Percentiles rank a stretch among this genome's conserved stretches.
phyloP scores from a whole-genome alignment of 2,329 filamentous ascomycete species.

The Clarireedia homoeocarpa region DNA sequence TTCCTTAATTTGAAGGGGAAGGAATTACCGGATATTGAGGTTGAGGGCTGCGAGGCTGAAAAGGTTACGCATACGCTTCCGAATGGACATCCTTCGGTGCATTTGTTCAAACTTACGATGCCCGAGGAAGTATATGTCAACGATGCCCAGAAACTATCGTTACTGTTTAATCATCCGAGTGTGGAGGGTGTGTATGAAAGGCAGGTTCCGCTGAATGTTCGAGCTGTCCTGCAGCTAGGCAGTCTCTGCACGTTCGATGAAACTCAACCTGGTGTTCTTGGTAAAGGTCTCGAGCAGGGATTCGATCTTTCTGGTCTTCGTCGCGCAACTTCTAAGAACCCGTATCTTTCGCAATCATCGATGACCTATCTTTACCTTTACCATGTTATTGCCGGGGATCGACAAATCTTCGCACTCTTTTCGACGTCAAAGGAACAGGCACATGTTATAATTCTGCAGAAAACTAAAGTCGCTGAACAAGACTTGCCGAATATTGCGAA shows the following conservation, averaged over 20 bases:
- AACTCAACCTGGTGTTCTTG: constrained; percentile 79
- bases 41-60: constrained; percentile 80
- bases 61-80: constrained; percentile 90
- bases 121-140: constrained; percentile 80
- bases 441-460: constrained; percentile 81
- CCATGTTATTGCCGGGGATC: constrained; percentile 82
- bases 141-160: constrained; percentile 73
- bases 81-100: constrained; percentile 87
- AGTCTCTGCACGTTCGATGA: constrained; percentile 93
- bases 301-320: constrained; percentile 78
- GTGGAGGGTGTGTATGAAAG: constrained; percentile 97
- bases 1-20: constrained; percentile 87
- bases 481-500: constrained; percentile 86
- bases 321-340: constrained; percentile 55
- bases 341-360: constrained; percentile 68
- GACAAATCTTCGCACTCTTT: constrained; percentile 89
- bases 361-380: constrained; percentile 88
- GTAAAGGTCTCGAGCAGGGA: constrained; percentile 85
- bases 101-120: constrained; percentile 91
- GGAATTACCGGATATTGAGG: constrained; percentile 80
- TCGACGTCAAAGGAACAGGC: constrained; percentile 75
- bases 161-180: constrained; percentile 84
- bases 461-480: constrained; percentile 65
- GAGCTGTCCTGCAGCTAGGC: constrained; percentile 82
- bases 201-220: constrained; percentile 77